These are phyloP conservation scores for Apiospora hydei DNA, from an alignment of 2,329 filamentous ascomycete species.

Conservation along the genomic window DNA sequence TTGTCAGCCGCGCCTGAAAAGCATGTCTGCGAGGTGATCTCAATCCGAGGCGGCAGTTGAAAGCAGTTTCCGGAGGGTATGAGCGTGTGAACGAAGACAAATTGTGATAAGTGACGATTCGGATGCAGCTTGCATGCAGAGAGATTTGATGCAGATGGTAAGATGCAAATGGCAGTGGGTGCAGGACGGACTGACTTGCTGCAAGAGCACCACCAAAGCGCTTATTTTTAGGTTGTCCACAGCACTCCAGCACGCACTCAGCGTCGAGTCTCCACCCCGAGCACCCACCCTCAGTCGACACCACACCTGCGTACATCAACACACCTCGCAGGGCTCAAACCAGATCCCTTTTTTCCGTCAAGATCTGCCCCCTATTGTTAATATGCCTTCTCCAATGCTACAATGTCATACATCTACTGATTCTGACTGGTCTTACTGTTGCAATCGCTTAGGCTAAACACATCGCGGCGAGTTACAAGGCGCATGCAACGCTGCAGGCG, in stretches of 20 bases:
- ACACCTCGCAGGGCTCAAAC: background rate
- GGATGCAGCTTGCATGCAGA: constrained; percentile 13
- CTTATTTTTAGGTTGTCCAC: constrained; percentile 11
- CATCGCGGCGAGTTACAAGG: background rate
- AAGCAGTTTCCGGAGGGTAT: background rate
- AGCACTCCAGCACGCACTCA: background rate
- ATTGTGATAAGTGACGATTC: constrained; percentile 8
- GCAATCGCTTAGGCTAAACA: background rate
- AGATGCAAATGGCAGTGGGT: too few relatives aligned
- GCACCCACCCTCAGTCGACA: background rate
- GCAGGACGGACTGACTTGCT: background rate
- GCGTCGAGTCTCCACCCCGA: background rate
- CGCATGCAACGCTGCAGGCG: background rate
- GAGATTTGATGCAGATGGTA: too few relatives aligned
- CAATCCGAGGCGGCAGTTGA: background rate
- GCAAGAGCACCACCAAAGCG: background rate
- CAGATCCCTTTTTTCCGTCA: background rate
- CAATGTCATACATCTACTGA: background rate
- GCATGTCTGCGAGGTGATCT: background rate
- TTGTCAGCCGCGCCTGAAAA: background rate
- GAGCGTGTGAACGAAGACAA: background rate
- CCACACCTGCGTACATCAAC: background rate
- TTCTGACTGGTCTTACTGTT: background rate
- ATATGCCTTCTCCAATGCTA: background rate
- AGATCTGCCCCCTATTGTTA: background rate